Base-by-base conservation (phyloP, 1,284 basidiomycete genomes). In the Caloboletus inedulis region DNA sequence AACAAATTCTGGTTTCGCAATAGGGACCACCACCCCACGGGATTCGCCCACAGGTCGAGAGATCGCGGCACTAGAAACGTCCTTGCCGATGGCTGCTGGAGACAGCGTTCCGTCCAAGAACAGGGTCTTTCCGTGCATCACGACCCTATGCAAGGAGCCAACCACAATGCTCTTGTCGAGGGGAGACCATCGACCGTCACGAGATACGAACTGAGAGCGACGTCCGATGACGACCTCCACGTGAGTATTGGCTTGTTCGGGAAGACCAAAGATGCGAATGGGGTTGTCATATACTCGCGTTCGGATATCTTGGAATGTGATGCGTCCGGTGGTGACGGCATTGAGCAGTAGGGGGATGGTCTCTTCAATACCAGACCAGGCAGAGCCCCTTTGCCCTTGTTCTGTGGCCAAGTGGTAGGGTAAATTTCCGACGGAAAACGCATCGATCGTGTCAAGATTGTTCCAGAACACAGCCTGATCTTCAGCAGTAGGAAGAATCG, bases 211-310 rank as follows among this genome's bases (percentile, higher is more conserved):
- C 35, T 76, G 76, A 21, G 82, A 78, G 53, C 81, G 81, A 49
- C 96, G 83, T 60, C 91, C 90, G 40, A 95, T 77, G 59, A 97
- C 92, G 41, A 98, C 91, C 68, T 99, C 97, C 43, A 98, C 91
- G 62, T 89, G 89, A 2, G 94, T 94, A 58, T 93, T 82, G 8
- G 82, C 66, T 67, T 94, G 92, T 52, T 95, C 91, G 2, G 91
- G 85, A 13, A 99, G 79, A 42, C 88, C 87, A 64, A 99, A 98
- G 68, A 99, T 98, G 48, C 84, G 80, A 47, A 91, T 82, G 6
- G 96, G 96, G 72, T 97, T 98, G 64, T 96, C 94, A 70, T 93
- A 86, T 34, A 98, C 72, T 52, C 94, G 85, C 18, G 77, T 65
- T 19, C 84, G 82, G 60, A 99, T 87, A 68, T 92, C 91, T 36